Conservation (phyloP, 2,329 filamentous ascomycete genomes). For the Aciculosporium take region DNA sequence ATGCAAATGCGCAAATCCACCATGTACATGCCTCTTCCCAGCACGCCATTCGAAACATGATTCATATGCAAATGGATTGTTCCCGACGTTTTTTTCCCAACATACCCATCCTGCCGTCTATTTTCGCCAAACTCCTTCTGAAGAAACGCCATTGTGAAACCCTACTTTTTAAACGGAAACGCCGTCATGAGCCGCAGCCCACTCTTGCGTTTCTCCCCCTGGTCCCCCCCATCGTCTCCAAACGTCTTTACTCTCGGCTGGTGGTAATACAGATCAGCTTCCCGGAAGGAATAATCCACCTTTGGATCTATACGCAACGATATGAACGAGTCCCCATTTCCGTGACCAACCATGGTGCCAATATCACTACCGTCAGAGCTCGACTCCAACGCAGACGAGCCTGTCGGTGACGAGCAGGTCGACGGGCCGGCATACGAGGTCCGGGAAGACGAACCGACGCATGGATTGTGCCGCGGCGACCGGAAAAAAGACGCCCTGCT, state of each 20-base stretch:
- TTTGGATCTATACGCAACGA: constrained; percentile 9
- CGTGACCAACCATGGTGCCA: not conserved
- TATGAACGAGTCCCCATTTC: not conserved
- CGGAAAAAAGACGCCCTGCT: not conserved
- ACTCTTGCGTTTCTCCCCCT: not conserved
- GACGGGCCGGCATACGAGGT: not conserved
- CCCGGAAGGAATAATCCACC: constrained; percentile 22
- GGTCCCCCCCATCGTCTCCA: not conserved
- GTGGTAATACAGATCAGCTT: constrained; percentile 21
- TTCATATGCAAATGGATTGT: no score
- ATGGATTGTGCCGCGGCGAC: not conserved
- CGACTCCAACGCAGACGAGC: not conserved
- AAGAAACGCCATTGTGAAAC: no score
- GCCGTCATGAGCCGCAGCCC: not conserved
- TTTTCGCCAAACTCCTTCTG: no score
- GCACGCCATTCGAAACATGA: no score
- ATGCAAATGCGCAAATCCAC: no score
- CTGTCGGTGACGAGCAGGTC: not conserved
- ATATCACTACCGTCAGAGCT: not conserved
- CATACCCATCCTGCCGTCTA: no score
- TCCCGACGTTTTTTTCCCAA: no score
- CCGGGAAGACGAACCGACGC: not conserved
- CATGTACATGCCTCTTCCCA: no score
- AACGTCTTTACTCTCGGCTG: constrained; percentile 1
- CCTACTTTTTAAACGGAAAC: not conserved